phyloP scores from a whole-genome alignment of 345 rosid genomes.

The Turritis glabra region DNA sequence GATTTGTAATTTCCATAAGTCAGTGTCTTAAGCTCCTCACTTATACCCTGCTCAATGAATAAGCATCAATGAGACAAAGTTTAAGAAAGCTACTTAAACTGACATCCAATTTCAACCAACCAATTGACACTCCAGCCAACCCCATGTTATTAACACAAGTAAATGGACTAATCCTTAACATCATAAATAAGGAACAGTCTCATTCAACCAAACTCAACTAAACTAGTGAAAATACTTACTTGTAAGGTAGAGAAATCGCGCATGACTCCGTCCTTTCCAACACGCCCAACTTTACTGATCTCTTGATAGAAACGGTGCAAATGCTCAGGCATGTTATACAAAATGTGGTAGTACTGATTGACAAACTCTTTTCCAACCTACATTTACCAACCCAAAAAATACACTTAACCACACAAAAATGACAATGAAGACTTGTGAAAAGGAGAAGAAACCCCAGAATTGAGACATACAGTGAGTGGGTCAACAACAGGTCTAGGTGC shows the following conservation, averaged over 20 bases:
- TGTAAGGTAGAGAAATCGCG: slow-evolving; percentile 35
- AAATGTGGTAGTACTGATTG: slow-evolving; percentile 49
- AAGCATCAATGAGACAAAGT: slow-evolving; percentile 27
- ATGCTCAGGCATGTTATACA: slow-evolving; percentile 46
- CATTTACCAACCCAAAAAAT: not conserved
- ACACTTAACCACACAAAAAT: not conserved
- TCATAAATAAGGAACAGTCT: not conserved
- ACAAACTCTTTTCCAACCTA: slow-evolving; percentile 56
- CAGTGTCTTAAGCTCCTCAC: slow-evolving; percentile 61
- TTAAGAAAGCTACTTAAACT: not conserved
- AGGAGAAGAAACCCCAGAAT: not conserved
- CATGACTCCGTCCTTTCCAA: slow-evolving; percentile 43
- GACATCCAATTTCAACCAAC: not conserved
- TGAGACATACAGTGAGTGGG: slow-evolving; percentile 28
- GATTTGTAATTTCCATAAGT: slow-evolving; percentile 48
- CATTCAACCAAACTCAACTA: not conserved
- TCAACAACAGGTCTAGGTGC: slow-evolving; percentile 37
- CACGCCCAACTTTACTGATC: slow-evolving; percentile 50
- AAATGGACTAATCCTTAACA: not conserved
- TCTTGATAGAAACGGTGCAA: slow-evolving; percentile 54
- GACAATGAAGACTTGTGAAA: not conserved
- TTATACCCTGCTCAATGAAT: slow-evolving; percentile 57
- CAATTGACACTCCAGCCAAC: not conserved
- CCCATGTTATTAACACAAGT: not conserved
- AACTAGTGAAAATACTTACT: not conserved